phyloP scores from a whole-genome alignment of 768 basidiomycete genomes.

The Mrakia blollopis region DNA sequence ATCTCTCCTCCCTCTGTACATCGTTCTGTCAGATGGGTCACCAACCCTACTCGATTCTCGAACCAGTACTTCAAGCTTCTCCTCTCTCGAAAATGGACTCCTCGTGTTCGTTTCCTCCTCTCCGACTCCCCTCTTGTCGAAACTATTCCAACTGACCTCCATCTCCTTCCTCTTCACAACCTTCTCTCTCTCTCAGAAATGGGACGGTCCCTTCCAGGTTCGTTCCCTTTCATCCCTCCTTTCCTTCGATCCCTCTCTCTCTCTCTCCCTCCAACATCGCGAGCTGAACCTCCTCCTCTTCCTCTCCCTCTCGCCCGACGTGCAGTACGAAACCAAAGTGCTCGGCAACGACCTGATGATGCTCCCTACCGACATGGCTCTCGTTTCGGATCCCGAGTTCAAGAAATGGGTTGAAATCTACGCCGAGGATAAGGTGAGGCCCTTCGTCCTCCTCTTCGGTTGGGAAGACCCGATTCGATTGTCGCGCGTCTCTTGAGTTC shows the following conservation, averaged over 20 bases:
- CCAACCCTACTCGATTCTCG: conserved; percentile 45
- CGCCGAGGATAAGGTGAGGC: conserved; percentile 39
- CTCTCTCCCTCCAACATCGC: no score
- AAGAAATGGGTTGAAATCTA: conserved; percentile 44
- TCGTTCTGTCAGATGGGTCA: conserved; percentile 40
- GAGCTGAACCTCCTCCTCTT: conserved; percentile 3
- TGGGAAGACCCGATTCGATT: background rate
- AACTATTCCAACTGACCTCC: background rate
- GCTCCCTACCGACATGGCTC: conserved; percentile 45
- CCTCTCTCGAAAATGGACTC: conserved; percentile 42
- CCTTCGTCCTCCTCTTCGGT: background rate
- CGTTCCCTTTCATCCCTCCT: background rate
- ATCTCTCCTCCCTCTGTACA: background rate
- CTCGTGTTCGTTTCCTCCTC: conserved; percentile 1
- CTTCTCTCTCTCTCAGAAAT: conserved; percentile 33
- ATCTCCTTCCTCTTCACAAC: background rate
- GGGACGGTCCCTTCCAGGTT: conserved; percentile 46
- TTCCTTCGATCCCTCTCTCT: background rate
- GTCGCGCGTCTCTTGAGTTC: background rate
- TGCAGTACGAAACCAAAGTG: conserved; percentile 41
- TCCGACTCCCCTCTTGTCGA: background rate
- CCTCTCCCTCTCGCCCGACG: background rate
- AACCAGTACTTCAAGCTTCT: conserved; percentile 46
- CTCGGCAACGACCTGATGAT: conserved; percentile 45
- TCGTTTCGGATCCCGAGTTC: conserved; percentile 42